phyloP scores from a whole-genome alignment of 1,284 basidiomycete genomes.

The Xerocomus amazonicus region DNA sequence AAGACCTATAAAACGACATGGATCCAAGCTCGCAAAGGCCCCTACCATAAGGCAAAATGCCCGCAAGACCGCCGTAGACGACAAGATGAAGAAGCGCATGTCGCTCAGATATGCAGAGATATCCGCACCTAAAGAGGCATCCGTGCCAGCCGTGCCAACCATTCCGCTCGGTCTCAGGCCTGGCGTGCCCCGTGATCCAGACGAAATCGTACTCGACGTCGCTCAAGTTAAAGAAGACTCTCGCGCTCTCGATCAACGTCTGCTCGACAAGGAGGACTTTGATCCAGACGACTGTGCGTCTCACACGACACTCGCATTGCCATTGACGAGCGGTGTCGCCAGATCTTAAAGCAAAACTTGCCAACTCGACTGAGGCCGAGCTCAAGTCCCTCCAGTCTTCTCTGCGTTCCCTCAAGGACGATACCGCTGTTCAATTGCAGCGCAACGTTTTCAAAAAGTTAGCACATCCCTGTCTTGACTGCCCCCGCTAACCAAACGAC shows the following conservation, averaged over 20 bases:
- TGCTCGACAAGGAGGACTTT: conserved; percentile 73
- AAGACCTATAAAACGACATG: conserved; percentile 34
- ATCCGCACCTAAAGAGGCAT: conserved; percentile 55
- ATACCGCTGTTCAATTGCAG: conserved; percentile 70
- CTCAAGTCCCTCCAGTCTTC: conserved; percentile 71
- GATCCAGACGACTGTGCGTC: conserved; percentile 77
- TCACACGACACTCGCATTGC: background rate
- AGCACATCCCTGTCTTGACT: conserved; percentile 3
- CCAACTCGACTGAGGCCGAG: conserved; percentile 78
- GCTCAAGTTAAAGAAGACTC: conserved; percentile 45
- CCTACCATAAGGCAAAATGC: conserved; percentile 34
- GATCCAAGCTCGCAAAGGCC: conserved; percentile 41
- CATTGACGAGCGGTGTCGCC: conserved; percentile 4
- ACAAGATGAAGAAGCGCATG: conserved; percentile 92
- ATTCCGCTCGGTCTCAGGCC: conserved; percentile 45
- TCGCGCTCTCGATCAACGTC: conserved; percentile 46
- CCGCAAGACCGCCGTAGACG: conserved; percentile 77
- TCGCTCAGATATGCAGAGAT: conserved; percentile 87
- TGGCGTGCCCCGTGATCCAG: conserved; percentile 35
- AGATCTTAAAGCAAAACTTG: conserved; percentile 75
- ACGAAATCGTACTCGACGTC: conserved; percentile 43
- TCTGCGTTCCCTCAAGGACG: conserved; percentile 57
- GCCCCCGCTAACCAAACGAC: conserved; percentile 5
- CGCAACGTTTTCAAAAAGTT: conserved; percentile 90
- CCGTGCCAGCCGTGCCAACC: conserved; percentile 55